These are phyloP conservation scores for Pichia phayaonensis DNA, from an alignment of 805 yeast species.

Conservation along the genomic window DNA sequence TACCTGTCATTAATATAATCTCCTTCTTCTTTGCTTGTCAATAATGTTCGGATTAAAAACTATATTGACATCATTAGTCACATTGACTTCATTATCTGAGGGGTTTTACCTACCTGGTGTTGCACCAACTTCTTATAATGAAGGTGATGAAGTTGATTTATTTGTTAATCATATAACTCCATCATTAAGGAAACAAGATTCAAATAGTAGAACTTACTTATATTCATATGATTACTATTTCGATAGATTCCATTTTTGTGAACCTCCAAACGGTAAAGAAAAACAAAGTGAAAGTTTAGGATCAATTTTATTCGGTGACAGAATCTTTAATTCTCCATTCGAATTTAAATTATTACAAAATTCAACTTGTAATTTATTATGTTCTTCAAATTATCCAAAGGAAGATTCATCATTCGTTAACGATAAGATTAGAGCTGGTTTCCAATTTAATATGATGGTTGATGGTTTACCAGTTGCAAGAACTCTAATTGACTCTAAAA, in stretches of 20 bases:
- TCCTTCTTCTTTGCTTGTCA: neutral
- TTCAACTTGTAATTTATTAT: constrained; percentile 58
- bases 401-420: constrained; percentile 70
- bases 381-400: constrained; percentile 52
- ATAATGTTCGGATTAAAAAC: neutral
- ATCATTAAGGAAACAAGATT: constrained; percentile 38
- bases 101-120: constrained; percentile 89
- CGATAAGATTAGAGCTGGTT: constrained; percentile 73
- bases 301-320: constrained; percentile 88
- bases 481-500: constrained; percentile 45
- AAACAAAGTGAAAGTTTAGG: constrained; percentile 89
- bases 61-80: neutral
- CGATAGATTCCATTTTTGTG: constrained; percentile 76
- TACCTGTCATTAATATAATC: too few species aligned
- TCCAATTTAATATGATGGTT: constrained; percentile 83
- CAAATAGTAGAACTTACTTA: constrained; percentile 44
- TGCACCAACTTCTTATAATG: constrained; percentile 82
- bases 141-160: constrained; percentile 66
- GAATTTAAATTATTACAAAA: constrained; percentile 70
- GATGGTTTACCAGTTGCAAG: constrained; percentile 94
- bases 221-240: constrained; percentile 81
- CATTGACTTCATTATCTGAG: neutral
- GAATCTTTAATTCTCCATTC: constrained; percentile 90
- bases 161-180: constrained; percentile 90
- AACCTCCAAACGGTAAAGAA: constrained; percentile 55